Conservation (phyloP, 2,329 filamentous ascomycete genomes). For the Hymenoscyphus salicellus region DNA sequence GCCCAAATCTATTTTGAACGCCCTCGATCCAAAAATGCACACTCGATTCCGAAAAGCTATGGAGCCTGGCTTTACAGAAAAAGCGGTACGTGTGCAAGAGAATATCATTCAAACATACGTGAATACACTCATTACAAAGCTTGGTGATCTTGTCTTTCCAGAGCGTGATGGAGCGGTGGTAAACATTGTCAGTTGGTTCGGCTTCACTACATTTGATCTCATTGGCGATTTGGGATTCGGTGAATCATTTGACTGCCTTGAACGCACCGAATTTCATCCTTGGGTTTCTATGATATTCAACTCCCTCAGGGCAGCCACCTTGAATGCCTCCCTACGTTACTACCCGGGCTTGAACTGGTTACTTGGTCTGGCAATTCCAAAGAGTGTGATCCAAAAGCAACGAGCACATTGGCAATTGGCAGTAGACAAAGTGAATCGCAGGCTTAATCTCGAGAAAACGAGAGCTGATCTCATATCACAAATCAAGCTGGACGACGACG, state of each 20-base stretch:
- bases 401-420: slow-evolving; percentile 6
- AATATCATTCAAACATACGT: slow-evolving; percentile 21
- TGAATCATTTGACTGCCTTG: slow-evolving; percentile 39
- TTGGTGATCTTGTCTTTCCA: slow-evolving; percentile 10
- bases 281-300: slow-evolving; percentile 12
- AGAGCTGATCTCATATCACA: slow-evolving; percentile 7
- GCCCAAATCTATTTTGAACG: slow-evolving; percentile 9
- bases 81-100: slow-evolving; percentile 33
- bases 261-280: slow-evolving; percentile 15
- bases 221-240: slow-evolving; percentile 45
- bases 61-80: slow-evolving; percentile 33
- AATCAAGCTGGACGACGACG: slow-evolving; percentile 6
- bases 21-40: slow-evolving; percentile 22
- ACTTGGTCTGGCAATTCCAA: slow-evolving; percentile 7
- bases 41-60: slow-evolving; percentile 29
- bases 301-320: slow-evolving; percentile 10
- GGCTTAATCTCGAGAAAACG: slow-evolving; percentile 1
- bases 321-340: slow-evolving; percentile 5
- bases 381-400: slow-evolving; percentile 11
- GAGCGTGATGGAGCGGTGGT: slow-evolving; percentile 10
- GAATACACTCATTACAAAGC: slow-evolving; percentile 3
- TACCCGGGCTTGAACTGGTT: slow-evolving; percentile 12
- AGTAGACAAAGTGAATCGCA: slow-evolving; percentile 11
- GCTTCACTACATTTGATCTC: slow-evolving; percentile 39
- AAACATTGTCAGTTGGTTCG: slow-evolving; percentile 37